These are phyloP conservation scores for Holtermanniella nyarrowii DNA, from an alignment of 768 basidiomycete genomes.

Conservation along the genomic window DNA sequence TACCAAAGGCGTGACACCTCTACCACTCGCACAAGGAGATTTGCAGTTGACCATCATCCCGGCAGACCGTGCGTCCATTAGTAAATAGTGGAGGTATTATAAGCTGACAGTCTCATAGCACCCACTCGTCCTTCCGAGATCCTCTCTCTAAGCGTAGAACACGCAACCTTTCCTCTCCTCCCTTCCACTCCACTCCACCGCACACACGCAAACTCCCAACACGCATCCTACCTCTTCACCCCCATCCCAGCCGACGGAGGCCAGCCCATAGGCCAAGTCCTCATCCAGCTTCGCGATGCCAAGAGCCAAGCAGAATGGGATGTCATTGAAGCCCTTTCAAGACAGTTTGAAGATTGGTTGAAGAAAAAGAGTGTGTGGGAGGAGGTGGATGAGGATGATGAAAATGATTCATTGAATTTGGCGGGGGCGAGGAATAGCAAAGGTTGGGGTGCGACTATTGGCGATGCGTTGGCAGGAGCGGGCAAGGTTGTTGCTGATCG, in stretches of 20 bases:
- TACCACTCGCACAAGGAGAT: conserved; percentile 30
- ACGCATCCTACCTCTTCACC: conserved; percentile 30
- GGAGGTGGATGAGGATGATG: conserved; percentile 34
- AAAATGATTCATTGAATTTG: conserved; percentile 12
- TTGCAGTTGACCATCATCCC: conserved; percentile 30
- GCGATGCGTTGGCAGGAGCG: conserved; percentile 16
- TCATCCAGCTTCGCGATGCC: conserved; percentile 8
- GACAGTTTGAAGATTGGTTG: conserved; percentile 23
- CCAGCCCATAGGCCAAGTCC: conserved; percentile 28
- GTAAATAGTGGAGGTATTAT: too few species aligned
- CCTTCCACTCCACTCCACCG: conserved; percentile 25
- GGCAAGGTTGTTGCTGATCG: conserved; percentile 21
- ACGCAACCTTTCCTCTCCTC: conserved; percentile 28
- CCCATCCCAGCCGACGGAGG: conserved; percentile 28
- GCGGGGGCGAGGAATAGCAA: conserved; percentile 11
- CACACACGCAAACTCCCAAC: conserved; percentile 28
- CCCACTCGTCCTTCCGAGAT: conserved; percentile 25
- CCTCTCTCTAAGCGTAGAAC: conserved; percentile 30
- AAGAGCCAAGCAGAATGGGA: conserved; percentile 29
- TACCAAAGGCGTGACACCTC: conserved; percentile 10
- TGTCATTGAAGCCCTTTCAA: conserved; percentile 22
- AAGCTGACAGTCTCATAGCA: conserved; percentile 1
- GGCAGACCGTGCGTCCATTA: conserved; percentile 16
- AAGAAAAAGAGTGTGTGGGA: conserved; percentile 32
- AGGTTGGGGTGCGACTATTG: conserved; percentile 31